phyloP scores from a whole-genome alignment of 2,329 filamentous ascomycete species.

The Ampelomyces quisqualis region DNA sequence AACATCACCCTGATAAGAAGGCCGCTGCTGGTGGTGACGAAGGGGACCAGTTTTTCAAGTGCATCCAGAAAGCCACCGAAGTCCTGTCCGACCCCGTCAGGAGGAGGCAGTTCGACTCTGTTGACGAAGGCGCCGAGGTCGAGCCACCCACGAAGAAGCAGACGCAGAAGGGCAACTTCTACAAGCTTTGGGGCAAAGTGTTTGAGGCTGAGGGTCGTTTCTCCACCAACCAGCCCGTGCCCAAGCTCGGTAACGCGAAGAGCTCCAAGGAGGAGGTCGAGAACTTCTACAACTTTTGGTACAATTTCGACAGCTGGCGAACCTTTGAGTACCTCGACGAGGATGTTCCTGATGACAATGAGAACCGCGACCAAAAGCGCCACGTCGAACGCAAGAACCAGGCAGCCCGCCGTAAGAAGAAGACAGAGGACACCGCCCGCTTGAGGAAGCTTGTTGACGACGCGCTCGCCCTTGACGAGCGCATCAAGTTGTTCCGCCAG shows the following conservation, averaged over 20 bases:
- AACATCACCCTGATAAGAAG: slow-evolving; percentile 99
- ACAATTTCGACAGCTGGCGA: slow-evolving; percentile 98
- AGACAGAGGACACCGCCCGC: slow-evolving; percentile 93
- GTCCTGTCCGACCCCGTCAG: slow-evolving; percentile 88
- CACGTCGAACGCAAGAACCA: slow-evolving; percentile 98
- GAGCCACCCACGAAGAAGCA: slow-evolving; percentile 93
- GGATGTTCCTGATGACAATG: slow-evolving; percentile 97
- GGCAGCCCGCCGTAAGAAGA: slow-evolving; percentile 98
- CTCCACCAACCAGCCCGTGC: slow-evolving; percentile 87
- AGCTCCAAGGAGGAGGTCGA: slow-evolving; percentile 88
- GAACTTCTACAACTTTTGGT: slow-evolving; percentile 99
- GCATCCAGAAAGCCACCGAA: slow-evolving; percentile 97
- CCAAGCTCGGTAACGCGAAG: slow-evolving; percentile 79
- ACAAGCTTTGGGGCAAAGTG: slow-evolving; percentile 88
- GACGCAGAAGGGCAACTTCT: slow-evolving; percentile 81
- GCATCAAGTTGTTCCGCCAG: slow-evolving; percentile 96
- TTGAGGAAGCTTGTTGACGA: slow-evolving; percentile 89
- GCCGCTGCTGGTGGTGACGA: slow-evolving; percentile 83
- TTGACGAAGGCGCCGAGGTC: slow-evolving; percentile 90
- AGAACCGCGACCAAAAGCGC: slow-evolving; percentile 98
- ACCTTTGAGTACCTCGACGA: slow-evolving; percentile 98
- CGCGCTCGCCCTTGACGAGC: slow-evolving; percentile 78
- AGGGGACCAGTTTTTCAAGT: slow-evolving; percentile 99
- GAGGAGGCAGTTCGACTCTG: slow-evolving; percentile 93
- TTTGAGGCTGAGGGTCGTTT: slow-evolving; percentile 94